These are phyloP conservation scores for Podospora anserina DNA, from an alignment of 495 filamentous ascomycete species.

Conservation along the genomic window DNA sequence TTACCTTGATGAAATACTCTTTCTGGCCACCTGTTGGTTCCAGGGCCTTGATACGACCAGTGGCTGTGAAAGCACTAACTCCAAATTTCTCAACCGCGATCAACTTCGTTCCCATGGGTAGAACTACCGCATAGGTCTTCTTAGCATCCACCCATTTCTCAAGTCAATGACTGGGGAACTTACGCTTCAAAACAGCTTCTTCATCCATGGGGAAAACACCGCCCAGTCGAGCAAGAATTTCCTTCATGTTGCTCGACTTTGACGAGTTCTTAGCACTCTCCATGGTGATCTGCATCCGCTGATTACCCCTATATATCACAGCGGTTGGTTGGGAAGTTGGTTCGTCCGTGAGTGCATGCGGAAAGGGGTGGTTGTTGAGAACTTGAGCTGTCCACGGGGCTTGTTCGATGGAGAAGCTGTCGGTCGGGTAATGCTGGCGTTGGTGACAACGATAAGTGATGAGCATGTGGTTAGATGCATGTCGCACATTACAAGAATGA, in stretches of 20 bases:
- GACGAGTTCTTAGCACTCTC: background rate
- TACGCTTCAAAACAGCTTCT: background rate
- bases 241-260: background rate
- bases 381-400: no score
- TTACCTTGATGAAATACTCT: conserved; percentile 11
- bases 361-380: no score
- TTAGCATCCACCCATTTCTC: background rate
- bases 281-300: background rate
- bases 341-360: background rate
- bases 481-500: background rate
- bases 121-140: background rate
- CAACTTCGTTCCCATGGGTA: background rate
- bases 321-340: no score
- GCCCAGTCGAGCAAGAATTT: background rate
- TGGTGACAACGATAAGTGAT: background rate
- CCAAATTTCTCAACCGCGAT: background rate
- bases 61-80: conserved; percentile 6
- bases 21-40: background rate
- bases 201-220: conserved; percentile 4
- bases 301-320: no score
- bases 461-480: background rate
- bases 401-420: no score
- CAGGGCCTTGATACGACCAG: background rate
- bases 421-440: no score
- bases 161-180: background rate